Percentiles rank a stretch among this genome's conserved stretches.
Evolutionary conservation across 257 asterid species (phyloP).

Genomic region (Gentiana straminea): DNA sequence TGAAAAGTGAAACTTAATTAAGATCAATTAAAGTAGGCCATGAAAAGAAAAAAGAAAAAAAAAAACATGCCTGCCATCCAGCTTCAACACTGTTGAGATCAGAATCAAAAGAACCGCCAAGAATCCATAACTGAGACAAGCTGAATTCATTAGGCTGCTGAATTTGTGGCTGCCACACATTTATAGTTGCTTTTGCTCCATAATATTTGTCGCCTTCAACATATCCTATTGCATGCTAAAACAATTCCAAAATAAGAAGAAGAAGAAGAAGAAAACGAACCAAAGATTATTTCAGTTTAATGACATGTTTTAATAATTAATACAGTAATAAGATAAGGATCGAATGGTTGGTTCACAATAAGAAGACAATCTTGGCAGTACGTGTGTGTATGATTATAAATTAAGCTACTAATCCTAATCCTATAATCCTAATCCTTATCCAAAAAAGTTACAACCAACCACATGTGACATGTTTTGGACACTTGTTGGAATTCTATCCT

Average conservation of each 20-base stretch:
- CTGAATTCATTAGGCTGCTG: slow-evolving; percentile 20
- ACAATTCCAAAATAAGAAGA: slow-evolving; percentile 40
- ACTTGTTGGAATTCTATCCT: too few species aligned
- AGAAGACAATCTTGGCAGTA: background rate
- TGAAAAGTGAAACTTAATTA: background rate
- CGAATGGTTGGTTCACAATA: too few species aligned
- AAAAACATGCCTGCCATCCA: slow-evolving; percentile 19
- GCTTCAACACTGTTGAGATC: slow-evolving; percentile 21
- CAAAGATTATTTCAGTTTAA: background rate
- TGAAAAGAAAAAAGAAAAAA: too few species aligned
- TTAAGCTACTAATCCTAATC: too few species aligned
- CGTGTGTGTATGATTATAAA: background rate
- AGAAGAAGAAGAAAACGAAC: slow-evolving; percentile 12
- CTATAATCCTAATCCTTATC: too few species aligned
- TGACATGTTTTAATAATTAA: too few species aligned
- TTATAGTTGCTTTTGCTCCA: slow-evolving; percentile 25
- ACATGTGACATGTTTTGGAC: too few species aligned
- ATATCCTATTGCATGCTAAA: slow-evolving; percentile 57
- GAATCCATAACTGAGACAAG: slow-evolving; percentile 18
- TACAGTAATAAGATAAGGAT: too few species aligned
- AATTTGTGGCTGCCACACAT: slow-evolving; percentile 15
- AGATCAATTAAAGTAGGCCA: background rate
- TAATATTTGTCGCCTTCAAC: slow-evolving; percentile 12
- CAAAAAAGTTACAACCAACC: too few species aligned
- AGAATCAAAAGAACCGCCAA: slow-evolving; percentile 16